These are phyloP conservation scores for Naganishia cerealis DNA, from an alignment of 1,284 basidiomycete species.

Conservation along the genomic window DNA sequence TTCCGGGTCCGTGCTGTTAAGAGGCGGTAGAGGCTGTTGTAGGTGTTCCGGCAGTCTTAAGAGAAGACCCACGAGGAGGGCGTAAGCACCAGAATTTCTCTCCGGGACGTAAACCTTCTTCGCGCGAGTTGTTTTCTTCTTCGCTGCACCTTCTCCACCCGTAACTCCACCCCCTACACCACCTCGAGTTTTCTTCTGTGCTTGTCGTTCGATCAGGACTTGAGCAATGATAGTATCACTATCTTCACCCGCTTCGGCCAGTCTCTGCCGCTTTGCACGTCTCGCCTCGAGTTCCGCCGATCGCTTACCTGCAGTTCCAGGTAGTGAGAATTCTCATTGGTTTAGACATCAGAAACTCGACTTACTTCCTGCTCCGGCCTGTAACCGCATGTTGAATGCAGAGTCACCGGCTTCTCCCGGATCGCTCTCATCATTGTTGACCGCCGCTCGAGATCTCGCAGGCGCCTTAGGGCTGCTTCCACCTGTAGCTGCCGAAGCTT, in stretches of 20 bases:
- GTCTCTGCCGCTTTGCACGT: constrained; percentile 35
- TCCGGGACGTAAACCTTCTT: constrained; percentile 47
- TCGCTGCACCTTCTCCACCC: constrained; percentile 22
- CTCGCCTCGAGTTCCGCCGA: constrained; percentile 11
- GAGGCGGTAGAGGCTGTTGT: constrained; percentile 25
- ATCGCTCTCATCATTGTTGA: not conserved
- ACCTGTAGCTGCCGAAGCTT: no score
- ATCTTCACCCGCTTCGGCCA: constrained; percentile 28
- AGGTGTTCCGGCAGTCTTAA: constrained; percentile 34
- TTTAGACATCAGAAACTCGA: not conserved
- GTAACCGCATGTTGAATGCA: constrained; percentile 16
- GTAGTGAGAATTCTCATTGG: not conserved
- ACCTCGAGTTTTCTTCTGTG: constrained; percentile 23
- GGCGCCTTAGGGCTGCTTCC: not conserved
- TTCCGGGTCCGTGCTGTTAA: constrained; percentile 40
- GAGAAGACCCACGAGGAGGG: constrained; percentile 49
- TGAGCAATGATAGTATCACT: constrained; percentile 9
- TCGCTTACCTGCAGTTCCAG: constrained; percentile 3
- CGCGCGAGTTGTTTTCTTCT: constrained; percentile 36
- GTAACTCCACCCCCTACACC: constrained; percentile 18
- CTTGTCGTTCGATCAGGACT: constrained; percentile 19
- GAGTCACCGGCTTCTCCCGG: constrained; percentile 3
- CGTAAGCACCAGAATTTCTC: constrained; percentile 47
- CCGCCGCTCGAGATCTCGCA: not conserved
- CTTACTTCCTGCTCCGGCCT: constrained; percentile 23